Evolutionary conservation across 371 early-diverging fungal genomes (phyloP).

Genomic region (Encephalitozoon hellem): DNA sequence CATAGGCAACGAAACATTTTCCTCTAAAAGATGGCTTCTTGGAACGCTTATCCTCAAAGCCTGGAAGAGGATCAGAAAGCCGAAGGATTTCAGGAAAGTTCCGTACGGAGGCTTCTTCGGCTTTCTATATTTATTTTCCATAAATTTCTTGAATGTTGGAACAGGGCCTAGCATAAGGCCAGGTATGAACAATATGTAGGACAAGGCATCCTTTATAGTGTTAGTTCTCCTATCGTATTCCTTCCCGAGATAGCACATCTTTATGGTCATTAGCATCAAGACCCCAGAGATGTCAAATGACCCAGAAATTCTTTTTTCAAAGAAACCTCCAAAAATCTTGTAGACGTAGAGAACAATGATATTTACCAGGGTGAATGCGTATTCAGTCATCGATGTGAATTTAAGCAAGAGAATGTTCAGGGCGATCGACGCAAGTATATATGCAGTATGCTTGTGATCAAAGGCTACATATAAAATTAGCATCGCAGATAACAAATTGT

Average conservation of each 20-base stretch:
- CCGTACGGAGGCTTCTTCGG: not conserved
- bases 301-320: conserved; percentile 26
- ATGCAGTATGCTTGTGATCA: conserved; percentile 14
- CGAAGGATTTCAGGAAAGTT: conserved; percentile 1
- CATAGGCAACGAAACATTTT: not conserved
- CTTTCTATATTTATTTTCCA: conserved; percentile 11
- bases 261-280: conserved; percentile 46
- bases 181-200: conserved; percentile 38
- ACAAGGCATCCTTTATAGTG: conserved; percentile 8
- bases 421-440: conserved; percentile 5
- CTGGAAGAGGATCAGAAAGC: conserved; percentile 10
- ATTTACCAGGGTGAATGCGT: conserved; percentile 22
- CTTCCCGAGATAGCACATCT: conserved; percentile 43
- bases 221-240: conserved; percentile 17
- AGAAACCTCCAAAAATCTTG: conserved; percentile 17
- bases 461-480: conserved; percentile 36
- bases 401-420: conserved; percentile 11
- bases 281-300: conserved; percentile 46
- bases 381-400: not conserved
- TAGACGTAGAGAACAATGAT: conserved; percentile 32
- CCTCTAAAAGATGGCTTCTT: not conserved
- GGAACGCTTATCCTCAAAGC: not conserved
- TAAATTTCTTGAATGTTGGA: conserved; percentile 13
- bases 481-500: not conserved
- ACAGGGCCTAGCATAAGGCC: conserved; percentile 39